Evolutionary conservation across 306 rosid species (phyloP).

Genomic region (Pterocarpus santalinus): DNA sequence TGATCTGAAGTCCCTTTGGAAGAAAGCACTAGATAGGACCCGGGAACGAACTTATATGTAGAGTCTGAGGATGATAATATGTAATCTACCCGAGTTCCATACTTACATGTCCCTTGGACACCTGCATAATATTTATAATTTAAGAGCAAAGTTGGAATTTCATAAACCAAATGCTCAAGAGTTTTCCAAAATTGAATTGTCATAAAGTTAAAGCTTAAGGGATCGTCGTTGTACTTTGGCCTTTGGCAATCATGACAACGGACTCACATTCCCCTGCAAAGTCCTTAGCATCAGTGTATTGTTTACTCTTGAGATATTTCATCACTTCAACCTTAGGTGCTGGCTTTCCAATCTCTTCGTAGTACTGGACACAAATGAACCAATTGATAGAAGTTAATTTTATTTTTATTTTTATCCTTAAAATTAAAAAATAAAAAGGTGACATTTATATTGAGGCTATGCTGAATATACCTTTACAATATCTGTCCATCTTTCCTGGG

Average conservation of each 20-base stretch:
- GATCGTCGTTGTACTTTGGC: slow-evolving; percentile 68
- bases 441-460: not conserved
- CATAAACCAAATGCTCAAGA: not conserved
- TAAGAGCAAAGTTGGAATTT: not conserved
- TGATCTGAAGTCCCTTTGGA: slow-evolving; percentile 95
- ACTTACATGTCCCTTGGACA: slow-evolving; percentile 94
- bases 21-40: slow-evolving; percentile 80
- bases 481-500: slow-evolving; percentile 87
- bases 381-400: not conserved
- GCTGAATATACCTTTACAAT: slow-evolving; percentile 67
- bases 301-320: slow-evolving; percentile 64
- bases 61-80: slow-evolving; percentile 74
- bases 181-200: not conserved
- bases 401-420: slow-evolving; percentile 1
- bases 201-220: not conserved
- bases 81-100: slow-evolving; percentile 90
- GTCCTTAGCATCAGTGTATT: slow-evolving; percentile 73
- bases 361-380: slow-evolving; percentile 57
- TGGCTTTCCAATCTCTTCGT: slow-evolving; percentile 81
- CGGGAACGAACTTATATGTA: slow-evolving; percentile 70
- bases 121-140: slow-evolving; percentile 54
- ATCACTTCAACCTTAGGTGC: slow-evolving; percentile 78
- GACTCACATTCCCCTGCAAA: slow-evolving; percentile 80
- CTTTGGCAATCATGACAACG: slow-evolving; percentile 92
- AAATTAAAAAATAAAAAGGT: slow-evolving; percentile 33